These are phyloP conservation scores for Xanthoconium separans DNA, from an alignment of 1,284 basidiomycete genomes.

Conservation along the genomic window DNA sequence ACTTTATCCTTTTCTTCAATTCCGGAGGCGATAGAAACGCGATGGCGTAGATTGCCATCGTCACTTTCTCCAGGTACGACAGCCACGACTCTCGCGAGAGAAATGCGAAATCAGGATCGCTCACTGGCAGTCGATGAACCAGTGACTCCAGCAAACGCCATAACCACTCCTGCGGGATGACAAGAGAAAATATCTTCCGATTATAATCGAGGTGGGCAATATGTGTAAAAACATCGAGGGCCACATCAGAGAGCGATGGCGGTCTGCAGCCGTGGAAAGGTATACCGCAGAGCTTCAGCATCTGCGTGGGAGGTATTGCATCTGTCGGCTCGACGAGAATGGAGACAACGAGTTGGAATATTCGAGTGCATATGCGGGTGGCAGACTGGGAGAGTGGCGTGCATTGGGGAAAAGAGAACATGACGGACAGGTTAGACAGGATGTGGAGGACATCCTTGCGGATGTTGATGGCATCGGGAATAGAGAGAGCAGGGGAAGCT, in stretches of 20 bases:
- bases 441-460: slow-evolving; percentile 80
- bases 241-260: slow-evolving; percentile 67
- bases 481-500: slow-evolving; percentile 56
- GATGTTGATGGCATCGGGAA: slow-evolving; percentile 69
- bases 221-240: slow-evolving; percentile 81
- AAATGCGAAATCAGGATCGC: slow-evolving; percentile 75
- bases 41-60: slow-evolving; percentile 83
- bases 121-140: slow-evolving; percentile 79
- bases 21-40: slow-evolving; percentile 79
- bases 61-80: slow-evolving; percentile 75
- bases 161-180: slow-evolving; percentile 58
- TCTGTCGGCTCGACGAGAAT: slow-evolving; percentile 73
- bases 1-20: slow-evolving; percentile 70
- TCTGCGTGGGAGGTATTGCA: slow-evolving; percentile 60
- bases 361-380: slow-evolving; percentile 48
- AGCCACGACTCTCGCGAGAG: slow-evolving; percentile 68
- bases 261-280: slow-evolving; percentile 46
- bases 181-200: slow-evolving; percentile 67
- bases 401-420: slow-evolving; percentile 46
- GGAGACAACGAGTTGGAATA: slow-evolving; percentile 72
- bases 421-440: slow-evolving; percentile 63
- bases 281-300: slow-evolving; percentile 50
- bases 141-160: slow-evolving; percentile 68
- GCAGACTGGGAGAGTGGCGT: slow-evolving; percentile 38
- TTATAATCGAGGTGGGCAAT: slow-evolving; percentile 79